Evolutionary conservation across 768 basidiomycete species (phyloP).

Genomic region (Lactarius indigo): DNA sequence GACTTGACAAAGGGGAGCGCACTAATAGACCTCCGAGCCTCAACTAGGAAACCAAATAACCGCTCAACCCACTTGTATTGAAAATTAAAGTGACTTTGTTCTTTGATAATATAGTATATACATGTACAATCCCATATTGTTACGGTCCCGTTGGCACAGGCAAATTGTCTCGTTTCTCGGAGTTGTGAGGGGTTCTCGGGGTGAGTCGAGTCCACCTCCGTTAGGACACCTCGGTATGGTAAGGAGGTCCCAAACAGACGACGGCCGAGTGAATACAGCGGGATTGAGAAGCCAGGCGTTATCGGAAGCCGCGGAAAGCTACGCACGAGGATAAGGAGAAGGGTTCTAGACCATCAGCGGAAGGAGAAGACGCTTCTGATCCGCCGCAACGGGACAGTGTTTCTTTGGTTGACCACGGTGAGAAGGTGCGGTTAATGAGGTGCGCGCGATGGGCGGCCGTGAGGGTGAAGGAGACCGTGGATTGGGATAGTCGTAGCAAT

Average conservation of each 20-base stretch:
- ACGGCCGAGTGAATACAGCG: conserved; percentile 17
- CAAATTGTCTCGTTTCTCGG: conserved; percentile 19
- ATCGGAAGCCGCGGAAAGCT: conserved; percentile 26
- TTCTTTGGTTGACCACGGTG: conserved; percentile 21
- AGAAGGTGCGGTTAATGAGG: conserved; percentile 23
- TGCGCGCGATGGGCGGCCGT: conserved; percentile 25
- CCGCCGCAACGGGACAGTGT: conserved; percentile 22
- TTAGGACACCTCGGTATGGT: conserved; percentile 13
- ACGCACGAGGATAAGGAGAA: conserved; percentile 26
- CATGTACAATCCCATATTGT: background rate
- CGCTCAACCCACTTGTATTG: background rate
- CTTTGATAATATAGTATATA: background rate
- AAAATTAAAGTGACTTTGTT: background rate
- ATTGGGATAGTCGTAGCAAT: conserved; percentile 7
- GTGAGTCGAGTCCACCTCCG: conserved; percentile 15
- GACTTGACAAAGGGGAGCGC: background rate
- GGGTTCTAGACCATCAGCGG: conserved; percentile 22
- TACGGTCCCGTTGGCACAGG: conserved; percentile 8
- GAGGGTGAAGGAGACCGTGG: conserved; percentile 13
- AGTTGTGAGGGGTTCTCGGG: conserved; percentile 19
- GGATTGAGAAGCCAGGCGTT: conserved; percentile 22
- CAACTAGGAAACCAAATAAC: background rate
- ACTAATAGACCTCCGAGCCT: background rate
- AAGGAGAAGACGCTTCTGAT: conserved; percentile 25
- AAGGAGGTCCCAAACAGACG: conserved; percentile 7